Evolutionary conservation across 495 filamentous ascomycete genomes (phyloP).

Genomic region (Rusavskia elegans): DNA sequence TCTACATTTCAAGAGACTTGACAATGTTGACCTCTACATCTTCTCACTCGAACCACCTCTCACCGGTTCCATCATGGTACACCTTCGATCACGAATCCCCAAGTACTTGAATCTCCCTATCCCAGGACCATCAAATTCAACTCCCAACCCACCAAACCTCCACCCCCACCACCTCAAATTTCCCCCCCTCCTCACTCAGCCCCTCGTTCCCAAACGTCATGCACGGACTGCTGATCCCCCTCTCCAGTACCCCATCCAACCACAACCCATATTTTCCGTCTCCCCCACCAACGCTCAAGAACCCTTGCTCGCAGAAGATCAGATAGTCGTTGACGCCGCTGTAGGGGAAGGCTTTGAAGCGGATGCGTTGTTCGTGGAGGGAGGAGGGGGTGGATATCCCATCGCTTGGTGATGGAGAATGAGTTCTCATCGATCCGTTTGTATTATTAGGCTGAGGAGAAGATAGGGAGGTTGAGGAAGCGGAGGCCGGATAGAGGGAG

Average conservation of each 20-base stretch:
- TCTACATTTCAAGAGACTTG: too few species aligned
- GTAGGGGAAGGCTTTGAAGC: slow-evolving; percentile 95
- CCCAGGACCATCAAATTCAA: slow-evolving; percentile 10
- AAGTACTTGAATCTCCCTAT: neutral
- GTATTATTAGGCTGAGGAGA: neutral
- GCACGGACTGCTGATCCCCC: slow-evolving; percentile 63
- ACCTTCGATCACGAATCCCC: too few species aligned
- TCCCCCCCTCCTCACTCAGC: slow-evolving; percentile 84
- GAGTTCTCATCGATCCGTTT: slow-evolving; percentile 1
- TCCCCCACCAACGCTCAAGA: slow-evolving; percentile 70
- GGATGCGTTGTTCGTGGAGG: slow-evolving; percentile 34
- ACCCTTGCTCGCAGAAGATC: slow-evolving; percentile 82
- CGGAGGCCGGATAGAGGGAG: neutral
- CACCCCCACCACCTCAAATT: slow-evolving; percentile 82
- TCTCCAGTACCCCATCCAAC: slow-evolving; percentile 79
- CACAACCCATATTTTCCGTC: slow-evolving; percentile 88
- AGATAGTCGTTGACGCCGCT: slow-evolving; percentile 92
- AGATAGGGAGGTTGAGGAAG: neutral
- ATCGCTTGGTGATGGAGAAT: slow-evolving; percentile 15
- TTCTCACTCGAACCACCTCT: too few species aligned
- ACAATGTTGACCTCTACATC: too few species aligned
- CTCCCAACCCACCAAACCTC: slow-evolving; percentile 74
- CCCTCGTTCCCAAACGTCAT: slow-evolving; percentile 92
- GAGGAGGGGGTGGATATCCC: slow-evolving; percentile 19
- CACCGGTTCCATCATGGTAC: too few species aligned